Conservation (phyloP, 1,284 basidiomycete species). For the Puccinia novopanici region DNA sequence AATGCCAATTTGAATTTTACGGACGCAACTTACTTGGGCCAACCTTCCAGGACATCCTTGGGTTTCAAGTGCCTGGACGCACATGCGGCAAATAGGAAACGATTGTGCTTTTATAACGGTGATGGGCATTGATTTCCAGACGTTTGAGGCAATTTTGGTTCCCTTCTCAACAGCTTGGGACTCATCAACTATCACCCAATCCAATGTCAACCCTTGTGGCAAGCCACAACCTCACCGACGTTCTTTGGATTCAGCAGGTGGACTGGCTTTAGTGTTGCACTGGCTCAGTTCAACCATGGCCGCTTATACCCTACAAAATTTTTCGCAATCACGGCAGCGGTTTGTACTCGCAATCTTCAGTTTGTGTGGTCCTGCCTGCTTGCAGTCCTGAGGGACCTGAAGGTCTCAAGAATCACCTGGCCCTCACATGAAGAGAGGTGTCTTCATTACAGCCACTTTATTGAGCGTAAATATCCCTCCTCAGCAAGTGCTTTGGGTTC, state of each 20-base stretch:
- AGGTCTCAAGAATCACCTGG: not conserved
- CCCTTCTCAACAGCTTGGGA: not conserved
- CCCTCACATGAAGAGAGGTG: not conserved
- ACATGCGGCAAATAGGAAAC: not conserved
- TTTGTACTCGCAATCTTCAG: not conserved
- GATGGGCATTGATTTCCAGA: not conserved
- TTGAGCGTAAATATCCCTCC: too few species aligned
- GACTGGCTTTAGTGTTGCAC: too few species aligned
- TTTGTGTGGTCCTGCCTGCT: too few species aligned
- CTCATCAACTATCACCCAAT: not conserved
- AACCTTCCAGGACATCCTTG: not conserved
- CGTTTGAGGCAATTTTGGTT: too few species aligned
- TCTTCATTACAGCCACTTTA: not conserved
- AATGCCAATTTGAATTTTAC: too few species aligned
- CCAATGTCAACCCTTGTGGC: not conserved
- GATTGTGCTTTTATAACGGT: not conserved
- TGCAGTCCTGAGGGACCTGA: not conserved
- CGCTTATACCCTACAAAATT: too few species aligned
- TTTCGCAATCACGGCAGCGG: too few species aligned
- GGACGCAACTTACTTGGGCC: not conserved
- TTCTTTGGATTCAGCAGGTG: too few species aligned
- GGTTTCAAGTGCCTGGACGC: not conserved
- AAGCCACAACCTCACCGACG: not conserved
- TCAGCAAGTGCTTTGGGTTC: too few species aligned
- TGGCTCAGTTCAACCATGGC: too few species aligned